Percentiles rank a stretch among this genome's conserved stretches.
phyloP scores from a whole-genome alignment of 2,329 filamentous ascomycete species.

The Cladosporium sphaerospermum region DNA sequence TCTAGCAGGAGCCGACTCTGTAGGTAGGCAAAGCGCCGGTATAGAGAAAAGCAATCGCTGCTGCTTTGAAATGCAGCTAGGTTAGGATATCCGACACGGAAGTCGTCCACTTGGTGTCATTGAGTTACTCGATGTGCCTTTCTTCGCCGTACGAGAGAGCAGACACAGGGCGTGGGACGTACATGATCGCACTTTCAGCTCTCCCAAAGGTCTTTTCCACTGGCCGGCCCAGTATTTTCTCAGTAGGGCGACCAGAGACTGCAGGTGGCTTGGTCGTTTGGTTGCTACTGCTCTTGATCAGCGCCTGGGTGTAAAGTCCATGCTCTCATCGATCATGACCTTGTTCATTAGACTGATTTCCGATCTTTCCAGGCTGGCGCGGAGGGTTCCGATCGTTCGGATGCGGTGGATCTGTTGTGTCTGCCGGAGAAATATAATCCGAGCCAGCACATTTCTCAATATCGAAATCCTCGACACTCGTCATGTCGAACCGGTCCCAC shows the following conservation, averaged over 20 bases:
- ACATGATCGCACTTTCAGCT: conserved; percentile 1
- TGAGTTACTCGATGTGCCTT: neutral
- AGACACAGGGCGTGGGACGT: neutral
- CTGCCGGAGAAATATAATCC: neutral
- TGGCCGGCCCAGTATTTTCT: no score
- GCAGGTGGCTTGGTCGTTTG: neutral
- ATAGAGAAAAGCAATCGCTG: conserved; percentile 38
- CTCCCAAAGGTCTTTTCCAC: neutral
- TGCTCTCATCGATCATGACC: no score
- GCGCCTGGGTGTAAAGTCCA: no score
- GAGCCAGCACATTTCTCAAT: neutral
- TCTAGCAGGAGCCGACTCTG: conserved; percentile 33
- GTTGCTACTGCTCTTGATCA: neutral
- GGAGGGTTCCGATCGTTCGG: no score
- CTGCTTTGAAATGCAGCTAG: conserved; percentile 35
- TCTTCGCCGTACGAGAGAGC: neutral
- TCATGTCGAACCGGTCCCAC: neutral
- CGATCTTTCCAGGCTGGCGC: no score
- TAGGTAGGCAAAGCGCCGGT: conserved; percentile 37
- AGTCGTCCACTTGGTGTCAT: neutral
- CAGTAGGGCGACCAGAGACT: neutral
- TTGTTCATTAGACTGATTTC: no score
- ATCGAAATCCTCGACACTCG: neutral
- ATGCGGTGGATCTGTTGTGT: no score
- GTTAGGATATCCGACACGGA: conserved; percentile 30